Evolutionary conservation across 345 rosid species (phyloP).

Genomic region (Gossypium bickii): DNA sequence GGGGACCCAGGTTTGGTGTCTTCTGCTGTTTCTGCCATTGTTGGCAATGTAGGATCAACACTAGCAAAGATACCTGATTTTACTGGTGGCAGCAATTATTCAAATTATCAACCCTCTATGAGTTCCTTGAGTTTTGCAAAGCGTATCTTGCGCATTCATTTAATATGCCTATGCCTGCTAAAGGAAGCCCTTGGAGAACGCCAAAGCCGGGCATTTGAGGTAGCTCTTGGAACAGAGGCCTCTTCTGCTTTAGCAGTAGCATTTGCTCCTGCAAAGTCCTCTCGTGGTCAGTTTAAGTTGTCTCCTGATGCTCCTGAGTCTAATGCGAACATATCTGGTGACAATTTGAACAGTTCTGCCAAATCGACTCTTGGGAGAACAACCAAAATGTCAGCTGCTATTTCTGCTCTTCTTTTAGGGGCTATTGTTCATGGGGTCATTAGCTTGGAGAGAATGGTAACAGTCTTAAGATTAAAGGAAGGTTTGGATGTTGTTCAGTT

Average conservation of each 20-base stretch:
- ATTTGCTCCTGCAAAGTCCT: conserved; percentile 66
- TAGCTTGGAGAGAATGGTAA: conserved; percentile 88
- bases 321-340: conserved; percentile 38
- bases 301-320: conserved; percentile 76
- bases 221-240: conserved; percentile 92
- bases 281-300: conserved; percentile 69
- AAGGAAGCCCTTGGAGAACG: conserved; percentile 98
- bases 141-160: conserved; percentile 70
- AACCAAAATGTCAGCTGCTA: conserved; percentile 64
- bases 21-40: conserved; percentile 87
- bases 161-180: conserved; percentile 70
- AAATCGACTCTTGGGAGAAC: conserved; percentile 44
- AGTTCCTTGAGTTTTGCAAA: conserved; percentile 52
- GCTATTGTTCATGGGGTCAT: conserved; percentile 84
- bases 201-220: conserved; percentile 90
- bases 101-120: conserved; percentile 42
- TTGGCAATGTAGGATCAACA: conserved; percentile 58
- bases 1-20: conserved; percentile 94
- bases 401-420: conserved; percentile 80
- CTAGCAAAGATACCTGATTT: conserved; percentile 73
- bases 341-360: conserved; percentile 40
- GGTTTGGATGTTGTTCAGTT: conserved; percentile 77
- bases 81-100: conserved; percentile 37
- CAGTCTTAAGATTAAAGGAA: conserved; percentile 76
- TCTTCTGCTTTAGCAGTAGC: conserved; percentile 67